Base-by-base conservation (phyloP, 2,329 filamentous ascomycete genomes). In the Pseudocercospora pini-densiflorae region DNA sequence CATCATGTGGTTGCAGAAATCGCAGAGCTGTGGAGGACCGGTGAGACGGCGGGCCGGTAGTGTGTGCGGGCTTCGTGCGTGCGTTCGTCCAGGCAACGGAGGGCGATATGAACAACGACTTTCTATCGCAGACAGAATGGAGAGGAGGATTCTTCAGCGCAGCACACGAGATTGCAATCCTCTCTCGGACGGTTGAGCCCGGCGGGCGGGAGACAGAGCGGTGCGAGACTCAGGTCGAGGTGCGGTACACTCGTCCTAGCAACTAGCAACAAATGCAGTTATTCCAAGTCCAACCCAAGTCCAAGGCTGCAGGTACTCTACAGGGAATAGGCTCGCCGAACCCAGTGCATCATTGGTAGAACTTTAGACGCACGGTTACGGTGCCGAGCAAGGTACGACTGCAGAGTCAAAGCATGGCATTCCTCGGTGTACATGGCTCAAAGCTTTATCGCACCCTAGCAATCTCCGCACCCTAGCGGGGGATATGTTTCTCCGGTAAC, bases 321-420 rank as follows among this genome's bases (percentile, higher is more conserved):
- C 67, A 64, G 61, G 71, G 72, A 68, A 71, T 43, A 61, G 68
- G 66, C 66, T 71, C 65, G 69, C 61, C 61, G 54, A 64, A 54
- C n/a, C 55, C 59, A 55, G 63, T 64, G 64, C 61, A 65, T 70
- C 59, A 72, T 72, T 72, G 72, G 72, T 53, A 67, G 64, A 67
- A 67, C 36, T 63, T 63, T 59, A 59, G 63, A 62, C 64, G 61
- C 66, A 65, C 64, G 63, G 65, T 59, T 63, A 64, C 62, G 61
- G 59, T 53, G 68, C 72, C 68, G 72, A 70, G 71, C 70, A 71
- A 74, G 70, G 70, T 68, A 70, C 68, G 53, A 61, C 62, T 49
- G 53, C 51, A 24, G 19, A 53, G 66, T 64, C 62, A 69, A 64
- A 64, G 61, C 57, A 63, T 70, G 64, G 45, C 66, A 69, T 67